Conservation (phyloP, 768 basidiomycete species). For the Boletus rex-veris region DNA sequence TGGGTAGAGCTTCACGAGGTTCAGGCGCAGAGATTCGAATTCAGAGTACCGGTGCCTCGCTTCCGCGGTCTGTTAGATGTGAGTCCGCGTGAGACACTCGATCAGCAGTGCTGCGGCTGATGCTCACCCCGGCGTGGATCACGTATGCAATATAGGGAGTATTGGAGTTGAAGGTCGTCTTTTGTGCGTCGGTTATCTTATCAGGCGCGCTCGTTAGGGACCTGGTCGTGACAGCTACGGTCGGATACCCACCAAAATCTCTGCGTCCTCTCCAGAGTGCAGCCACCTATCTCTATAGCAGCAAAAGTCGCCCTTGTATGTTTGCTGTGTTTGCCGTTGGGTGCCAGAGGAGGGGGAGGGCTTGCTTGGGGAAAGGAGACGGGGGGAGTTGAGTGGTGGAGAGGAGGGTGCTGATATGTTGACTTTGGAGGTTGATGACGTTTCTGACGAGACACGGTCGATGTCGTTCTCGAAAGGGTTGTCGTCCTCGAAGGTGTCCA, state of each 20-base stretch:
- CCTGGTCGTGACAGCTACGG: neutral
- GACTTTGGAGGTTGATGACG: constrained; percentile 35
- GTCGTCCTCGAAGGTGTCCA: constrained; percentile 55
- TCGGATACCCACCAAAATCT: constrained; percentile 60
- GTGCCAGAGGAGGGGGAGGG: constrained; percentile 55
- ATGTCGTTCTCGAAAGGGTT: constrained; percentile 59
- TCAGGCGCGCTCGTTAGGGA: constrained; percentile 15
- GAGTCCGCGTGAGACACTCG: constrained; percentile 7
- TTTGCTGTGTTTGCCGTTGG: constrained; percentile 47
- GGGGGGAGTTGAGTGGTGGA: constrained; percentile 42
- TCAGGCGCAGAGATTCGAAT: constrained; percentile 88
- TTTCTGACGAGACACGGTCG: constrained; percentile 34
- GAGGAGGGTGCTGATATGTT: constrained; percentile 53
- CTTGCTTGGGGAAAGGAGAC: constrained; percentile 47
- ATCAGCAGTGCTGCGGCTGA: constrained; percentile 1
- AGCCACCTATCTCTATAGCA: constrained; percentile 71
- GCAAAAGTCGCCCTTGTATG: constrained; percentile 76
- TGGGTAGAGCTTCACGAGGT: constrained; percentile 85
- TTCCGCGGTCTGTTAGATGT: constrained; percentile 59
- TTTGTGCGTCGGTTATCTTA: constrained; percentile 93
- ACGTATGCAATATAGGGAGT: constrained; percentile 95
- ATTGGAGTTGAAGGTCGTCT: constrained; percentile 85
- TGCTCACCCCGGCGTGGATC: constrained; percentile 78
- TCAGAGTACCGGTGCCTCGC: constrained; percentile 93
- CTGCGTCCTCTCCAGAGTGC: constrained; percentile 78